phyloP scores from a whole-genome alignment of 148 eudicot species.

The Silene uniflora region DNA sequence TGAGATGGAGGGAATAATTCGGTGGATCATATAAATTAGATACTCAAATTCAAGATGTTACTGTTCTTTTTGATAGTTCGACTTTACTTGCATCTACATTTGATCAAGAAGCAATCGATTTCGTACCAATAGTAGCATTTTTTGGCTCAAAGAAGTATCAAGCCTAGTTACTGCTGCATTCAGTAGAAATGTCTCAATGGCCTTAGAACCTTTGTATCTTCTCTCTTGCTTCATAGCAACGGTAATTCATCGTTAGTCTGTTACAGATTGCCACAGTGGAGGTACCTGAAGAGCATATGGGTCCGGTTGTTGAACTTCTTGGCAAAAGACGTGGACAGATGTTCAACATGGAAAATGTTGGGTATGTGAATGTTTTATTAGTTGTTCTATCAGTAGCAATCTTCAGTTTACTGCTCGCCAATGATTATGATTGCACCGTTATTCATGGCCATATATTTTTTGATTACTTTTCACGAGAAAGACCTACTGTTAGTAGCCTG shows the following conservation, averaged over 20 bases:
- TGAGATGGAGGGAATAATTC: neutral
- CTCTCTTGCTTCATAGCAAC: neutral
- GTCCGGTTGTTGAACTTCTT: conserved; percentile 91
- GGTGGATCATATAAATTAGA: neutral
- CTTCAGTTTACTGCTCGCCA: neutral
- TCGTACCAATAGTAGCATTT: neutral
- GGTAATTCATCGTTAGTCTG: conserved; percentile 12
- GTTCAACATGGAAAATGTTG: conserved; percentile 88
- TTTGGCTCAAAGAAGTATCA: neutral
- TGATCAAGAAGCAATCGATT: neutral
- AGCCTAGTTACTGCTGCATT: neutral
- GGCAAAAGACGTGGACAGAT: conserved; percentile 97
- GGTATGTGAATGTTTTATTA: conserved; percentile 45
- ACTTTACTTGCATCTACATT: neutral
- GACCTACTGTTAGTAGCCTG: neutral
- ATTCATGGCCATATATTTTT: neutral
- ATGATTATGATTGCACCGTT: neutral
- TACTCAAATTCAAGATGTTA: neutral
- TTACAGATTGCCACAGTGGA: conserved; percentile 88
- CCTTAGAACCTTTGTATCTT: neutral
- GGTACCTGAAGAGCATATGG: conserved; percentile 91
- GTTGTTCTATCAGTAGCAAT: conserved; percentile 3
- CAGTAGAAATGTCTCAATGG: neutral
- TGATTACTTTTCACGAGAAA: neutral
- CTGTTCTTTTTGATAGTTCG: neutral